Evolutionary conservation across 306 rosid genomes (phyloP).

Genomic region (Vicia faba): DNA sequence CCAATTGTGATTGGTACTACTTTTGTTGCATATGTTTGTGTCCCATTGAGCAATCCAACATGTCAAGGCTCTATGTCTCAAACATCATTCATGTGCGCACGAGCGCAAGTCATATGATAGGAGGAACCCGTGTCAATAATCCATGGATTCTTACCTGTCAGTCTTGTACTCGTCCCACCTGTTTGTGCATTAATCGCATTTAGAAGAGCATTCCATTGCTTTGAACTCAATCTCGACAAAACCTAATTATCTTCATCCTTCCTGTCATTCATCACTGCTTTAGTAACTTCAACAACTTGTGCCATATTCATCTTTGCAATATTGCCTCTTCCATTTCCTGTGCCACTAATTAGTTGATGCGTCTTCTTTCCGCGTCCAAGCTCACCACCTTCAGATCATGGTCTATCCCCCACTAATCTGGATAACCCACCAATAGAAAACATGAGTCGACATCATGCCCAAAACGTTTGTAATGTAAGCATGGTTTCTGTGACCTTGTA

Average conservation of each 20-base stretch:
- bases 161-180: not conserved
- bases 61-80: not conserved
- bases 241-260: not conserved
- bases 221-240: not conserved
- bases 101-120: not conserved
- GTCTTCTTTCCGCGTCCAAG: not conserved
- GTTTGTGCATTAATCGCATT: not conserved
- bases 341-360: not conserved
- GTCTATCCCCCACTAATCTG: not conserved
- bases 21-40: not conserved
- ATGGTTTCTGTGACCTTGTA: no score
- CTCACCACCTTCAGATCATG: not conserved
- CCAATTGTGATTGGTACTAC: not conserved
- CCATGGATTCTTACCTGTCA: not conserved
- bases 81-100: not conserved
- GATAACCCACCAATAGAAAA: not conserved
- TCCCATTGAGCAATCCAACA: not conserved
- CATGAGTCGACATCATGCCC: no score
- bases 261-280: not conserved
- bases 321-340: not conserved
- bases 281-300: not conserved
- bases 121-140: not conserved
- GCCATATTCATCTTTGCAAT: not conserved
- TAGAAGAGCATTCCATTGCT: not conserved
- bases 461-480: no score